Conservation (phyloP, 768 basidiomycete genomes). For the Russula ochroleuca region DNA sequence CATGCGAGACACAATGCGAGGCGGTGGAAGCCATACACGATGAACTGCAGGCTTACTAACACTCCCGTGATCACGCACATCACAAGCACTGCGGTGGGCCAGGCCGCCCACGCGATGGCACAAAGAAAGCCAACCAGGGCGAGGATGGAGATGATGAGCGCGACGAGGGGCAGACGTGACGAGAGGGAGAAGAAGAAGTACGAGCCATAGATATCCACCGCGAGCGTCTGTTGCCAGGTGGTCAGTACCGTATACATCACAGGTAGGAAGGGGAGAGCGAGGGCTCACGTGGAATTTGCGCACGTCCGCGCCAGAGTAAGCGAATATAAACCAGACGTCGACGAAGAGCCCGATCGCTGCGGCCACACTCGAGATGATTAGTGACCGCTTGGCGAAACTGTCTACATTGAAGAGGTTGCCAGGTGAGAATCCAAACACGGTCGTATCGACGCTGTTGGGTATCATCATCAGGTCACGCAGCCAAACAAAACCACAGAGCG, state of each 20-base stretch:
- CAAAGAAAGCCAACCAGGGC: constrained; percentile 58
- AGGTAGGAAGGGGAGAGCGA: neutral
- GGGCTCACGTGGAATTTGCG: constrained; percentile 52
- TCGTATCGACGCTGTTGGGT: constrained; percentile 41
- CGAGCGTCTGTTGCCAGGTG: constrained; percentile 37
- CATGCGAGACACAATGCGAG: constrained; percentile 14
- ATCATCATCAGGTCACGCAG: constrained; percentile 5
- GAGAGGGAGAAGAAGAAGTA: constrained; percentile 70
- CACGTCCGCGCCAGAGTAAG: constrained; percentile 52
- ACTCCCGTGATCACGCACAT: constrained; percentile 56
- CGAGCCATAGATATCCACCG: constrained; percentile 53
- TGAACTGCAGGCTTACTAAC: constrained; percentile 60
- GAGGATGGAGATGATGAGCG: constrained; percentile 53
- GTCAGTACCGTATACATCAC: neutral
- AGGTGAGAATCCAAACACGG: constrained; percentile 58
- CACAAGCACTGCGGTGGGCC: constrained; percentile 58
- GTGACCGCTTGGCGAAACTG: constrained; percentile 44
- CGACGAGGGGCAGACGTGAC: constrained; percentile 57
- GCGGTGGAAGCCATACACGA: constrained; percentile 37
- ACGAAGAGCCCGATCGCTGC: constrained; percentile 62
- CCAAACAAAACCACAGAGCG: neutral
- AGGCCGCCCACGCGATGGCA: constrained; percentile 57
- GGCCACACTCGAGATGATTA: constrained; percentile 56
- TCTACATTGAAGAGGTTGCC: constrained; percentile 50
- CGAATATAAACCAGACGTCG: constrained; percentile 62